Evolutionary conservation across 768 basidiomycete species (phyloP).

Genomic region (Phlebiopsis gigantea): DNA sequence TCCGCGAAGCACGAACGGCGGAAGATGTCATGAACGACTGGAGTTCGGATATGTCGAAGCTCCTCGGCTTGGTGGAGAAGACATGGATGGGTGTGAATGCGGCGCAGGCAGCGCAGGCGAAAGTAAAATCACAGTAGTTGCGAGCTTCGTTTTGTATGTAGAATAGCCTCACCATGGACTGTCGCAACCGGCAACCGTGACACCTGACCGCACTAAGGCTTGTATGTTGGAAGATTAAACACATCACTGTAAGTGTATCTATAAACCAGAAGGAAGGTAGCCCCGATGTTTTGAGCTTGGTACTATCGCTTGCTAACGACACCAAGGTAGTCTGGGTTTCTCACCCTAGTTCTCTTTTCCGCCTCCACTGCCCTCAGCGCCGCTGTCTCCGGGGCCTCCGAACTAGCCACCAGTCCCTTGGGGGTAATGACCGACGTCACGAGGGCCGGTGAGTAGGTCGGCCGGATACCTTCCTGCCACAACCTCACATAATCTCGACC

Average conservation of each 20-base stretch:
- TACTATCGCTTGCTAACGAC: not conserved
- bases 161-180: slow-evolving; percentile 16
- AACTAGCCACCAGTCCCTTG: not conserved
- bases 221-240: not conserved
- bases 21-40: slow-evolving; percentile 98
- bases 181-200: not conserved
- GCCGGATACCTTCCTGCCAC: slow-evolving; percentile 67
- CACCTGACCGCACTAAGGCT: too few relatives aligned
- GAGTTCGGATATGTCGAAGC: slow-evolving; percentile 93
- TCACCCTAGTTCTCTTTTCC: not conserved
- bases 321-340: not conserved
- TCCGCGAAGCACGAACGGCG: slow-evolving; percentile 73
- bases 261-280: not conserved
- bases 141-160: slow-evolving; percentile 15
- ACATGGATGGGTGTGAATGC: slow-evolving; percentile 98
- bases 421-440: slow-evolving; percentile 28
- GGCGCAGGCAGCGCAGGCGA: slow-evolving; percentile 77
- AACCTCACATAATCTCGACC: slow-evolving; percentile 68
- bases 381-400: not conserved
- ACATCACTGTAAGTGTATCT: not conserved
- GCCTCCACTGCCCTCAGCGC: not conserved
- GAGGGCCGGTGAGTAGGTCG: slow-evolving; percentile 56
- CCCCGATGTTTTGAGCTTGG: not conserved
- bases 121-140: slow-evolving; percentile 37
- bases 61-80: slow-evolving; percentile 91